A percentile compares a stretch with the other conserved stretches of the same genome.
Conservation (phyloP, 805 yeast species). For the Scheffersomyces coipomensis region DNA sequence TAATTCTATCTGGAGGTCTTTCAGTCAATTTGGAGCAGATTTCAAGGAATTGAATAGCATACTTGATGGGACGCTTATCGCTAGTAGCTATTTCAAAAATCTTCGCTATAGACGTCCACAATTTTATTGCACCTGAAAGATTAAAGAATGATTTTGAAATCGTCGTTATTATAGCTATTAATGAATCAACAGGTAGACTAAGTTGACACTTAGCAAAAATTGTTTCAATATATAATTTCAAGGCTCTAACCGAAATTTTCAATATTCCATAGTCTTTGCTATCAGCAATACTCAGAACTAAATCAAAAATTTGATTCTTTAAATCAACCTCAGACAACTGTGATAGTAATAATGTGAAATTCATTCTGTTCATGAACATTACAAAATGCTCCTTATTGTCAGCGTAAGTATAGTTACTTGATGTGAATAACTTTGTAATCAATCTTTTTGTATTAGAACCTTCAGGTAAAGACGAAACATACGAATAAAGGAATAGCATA, state of each 20-base stretch:
- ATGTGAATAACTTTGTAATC: conserved; percentile 33
- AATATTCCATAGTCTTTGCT: conserved; percentile 22
- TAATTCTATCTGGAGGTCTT: background rate
- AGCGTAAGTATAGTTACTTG: conserved; percentile 34
- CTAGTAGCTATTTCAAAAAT: background rate
- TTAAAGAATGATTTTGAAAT: background rate
- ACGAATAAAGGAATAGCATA: conserved; percentile 32
- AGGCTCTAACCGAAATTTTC: conserved; percentile 19
- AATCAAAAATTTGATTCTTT: conserved; percentile 22
- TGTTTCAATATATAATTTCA: conserved; percentile 16
- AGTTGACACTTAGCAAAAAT: conserved; percentile 6
- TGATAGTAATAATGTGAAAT: conserved; percentile 30
- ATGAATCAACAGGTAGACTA: background rate
- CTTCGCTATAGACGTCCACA: background rate
- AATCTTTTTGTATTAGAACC: conserved; percentile 23
- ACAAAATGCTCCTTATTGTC: conserved; percentile 22
- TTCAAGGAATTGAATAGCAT: background rate
- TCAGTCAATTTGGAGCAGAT: background rate
- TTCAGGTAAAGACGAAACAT: conserved; percentile 23
- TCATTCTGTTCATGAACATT: conserved; percentile 36
- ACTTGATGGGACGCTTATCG: background rate
- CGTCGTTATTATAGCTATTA: background rate
- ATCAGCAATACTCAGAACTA: conserved; percentile 20
- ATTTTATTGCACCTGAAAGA: background rate
- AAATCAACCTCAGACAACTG: conserved; percentile 35